A percentile compares a stretch with the other conserved stretches of the same genome.
Evolutionary conservation across 495 filamentous ascomycete species (phyloP).

Genomic region (Symbiotaphrina buchneri): DNA sequence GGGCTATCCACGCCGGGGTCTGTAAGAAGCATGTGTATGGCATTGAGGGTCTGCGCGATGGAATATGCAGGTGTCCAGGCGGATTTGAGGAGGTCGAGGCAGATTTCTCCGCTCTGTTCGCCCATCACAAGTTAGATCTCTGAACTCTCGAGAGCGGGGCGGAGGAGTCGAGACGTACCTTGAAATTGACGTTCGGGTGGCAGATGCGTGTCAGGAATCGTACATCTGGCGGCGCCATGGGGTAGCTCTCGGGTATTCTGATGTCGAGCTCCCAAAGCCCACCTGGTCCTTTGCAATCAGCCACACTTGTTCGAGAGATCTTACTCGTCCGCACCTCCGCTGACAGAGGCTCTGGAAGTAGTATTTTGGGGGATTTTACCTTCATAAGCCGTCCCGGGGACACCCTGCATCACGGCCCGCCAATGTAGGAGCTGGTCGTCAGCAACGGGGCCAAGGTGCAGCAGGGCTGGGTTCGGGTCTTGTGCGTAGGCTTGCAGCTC

Average conservation of each 20-base stretch:
- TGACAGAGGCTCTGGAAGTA: not conserved
- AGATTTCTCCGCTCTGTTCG: conserved; percentile 65
- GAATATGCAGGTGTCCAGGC: conserved; percentile 75
- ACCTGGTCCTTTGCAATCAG: no score
- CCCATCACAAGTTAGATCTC: no score
- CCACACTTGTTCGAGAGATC: no score
- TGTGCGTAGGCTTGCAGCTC: conserved; percentile 37
- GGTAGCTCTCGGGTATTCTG: conserved; percentile 56
- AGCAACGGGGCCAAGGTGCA: conserved; percentile 39
- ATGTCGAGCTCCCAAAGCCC: conserved; percentile 74
- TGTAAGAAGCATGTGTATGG: conserved; percentile 53
- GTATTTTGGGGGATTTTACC: conserved; percentile 17
- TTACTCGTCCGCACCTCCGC: no score
- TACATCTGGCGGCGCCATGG: conserved; percentile 50
- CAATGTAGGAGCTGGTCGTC: conserved; percentile 54
- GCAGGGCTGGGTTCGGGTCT: conserved; percentile 28
- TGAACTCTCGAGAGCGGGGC: not conserved
- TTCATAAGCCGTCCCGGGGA: conserved; percentile 45
- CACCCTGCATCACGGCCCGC: conserved; percentile 61
- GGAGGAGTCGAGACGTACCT: conserved; percentile 9
- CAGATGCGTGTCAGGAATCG: conserved; percentile 60
- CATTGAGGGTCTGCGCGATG: conserved; percentile 50
- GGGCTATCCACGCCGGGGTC: conserved; percentile 64
- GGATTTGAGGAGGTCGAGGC: conserved; percentile 60
- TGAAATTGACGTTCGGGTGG: conserved; percentile 66